phyloP scores from a whole-genome alignment of 2,329 filamentous ascomycete species.

The Diaporthe batatas region DNA sequence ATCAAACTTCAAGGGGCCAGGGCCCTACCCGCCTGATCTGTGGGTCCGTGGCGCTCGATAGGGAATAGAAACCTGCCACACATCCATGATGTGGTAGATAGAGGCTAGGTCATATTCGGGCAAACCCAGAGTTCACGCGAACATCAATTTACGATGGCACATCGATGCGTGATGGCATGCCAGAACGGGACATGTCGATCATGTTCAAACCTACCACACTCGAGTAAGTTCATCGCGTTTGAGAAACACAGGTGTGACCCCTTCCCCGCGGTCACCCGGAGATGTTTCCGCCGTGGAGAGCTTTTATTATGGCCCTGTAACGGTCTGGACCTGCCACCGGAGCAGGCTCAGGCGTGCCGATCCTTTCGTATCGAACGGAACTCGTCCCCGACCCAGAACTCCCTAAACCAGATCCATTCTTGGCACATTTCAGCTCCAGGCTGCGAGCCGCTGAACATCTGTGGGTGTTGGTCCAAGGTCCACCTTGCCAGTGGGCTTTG shows the following conservation, averaged over 20 bases:
- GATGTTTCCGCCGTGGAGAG: no score
- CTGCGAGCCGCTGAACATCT: background rate
- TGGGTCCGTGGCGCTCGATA: conserved; percentile 1
- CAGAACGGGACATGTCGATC: background rate
- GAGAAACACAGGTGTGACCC: background rate
- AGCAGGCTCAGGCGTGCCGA: background rate
- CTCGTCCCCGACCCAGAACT: background rate
- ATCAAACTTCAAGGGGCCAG: background rate
- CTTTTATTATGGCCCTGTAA: background rate
- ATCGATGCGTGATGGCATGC: background rate
- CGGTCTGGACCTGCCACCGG: background rate
- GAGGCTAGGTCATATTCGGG: conserved; percentile 4
- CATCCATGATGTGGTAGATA: conserved; percentile 5
- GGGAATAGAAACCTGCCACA: background rate
- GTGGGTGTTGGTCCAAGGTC: background rate
- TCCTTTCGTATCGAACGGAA: background rate
- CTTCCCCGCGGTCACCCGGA: background rate
- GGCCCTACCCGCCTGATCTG: conserved; percentile 1
- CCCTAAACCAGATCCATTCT: background rate
- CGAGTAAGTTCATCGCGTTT: no score
- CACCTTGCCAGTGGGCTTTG: background rate
- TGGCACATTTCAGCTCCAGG: background rate
- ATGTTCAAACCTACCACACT: background rate
- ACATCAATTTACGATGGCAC: background rate
- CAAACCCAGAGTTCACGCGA: background rate